Evolutionary conservation across 495 filamentous ascomycete species (phyloP), one percentile per base, ranked within the genome.

Genomic region (Halenospora varia): DNA sequence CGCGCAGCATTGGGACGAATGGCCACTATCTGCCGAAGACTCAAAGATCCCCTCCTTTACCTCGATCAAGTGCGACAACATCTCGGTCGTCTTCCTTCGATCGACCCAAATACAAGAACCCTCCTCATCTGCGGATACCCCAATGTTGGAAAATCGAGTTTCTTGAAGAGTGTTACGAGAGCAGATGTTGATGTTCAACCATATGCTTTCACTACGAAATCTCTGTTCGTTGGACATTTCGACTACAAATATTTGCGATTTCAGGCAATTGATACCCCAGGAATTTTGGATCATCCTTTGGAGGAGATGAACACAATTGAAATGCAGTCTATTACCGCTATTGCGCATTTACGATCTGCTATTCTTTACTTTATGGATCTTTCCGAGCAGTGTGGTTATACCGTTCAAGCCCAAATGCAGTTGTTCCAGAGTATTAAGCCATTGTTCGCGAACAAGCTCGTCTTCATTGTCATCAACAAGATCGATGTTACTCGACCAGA

Each of bases 261-360:
- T 77, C 89, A 94, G 71, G 71, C 90, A 82, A 82, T 96, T 81
- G 62, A 80, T 63, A 82, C 78, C 22, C 93, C 93, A 11, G 94
- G 94, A 72, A 96, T 98, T 69, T 78, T 97, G 55, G 94, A 98
- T 68, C 95, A 98, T 70, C 95, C 94, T 13, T 81, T 98, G 10
- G 95, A 97, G 73, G 94, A 98, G 75, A 98, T 98, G 94, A 98
- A 97, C 75, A 97, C 94, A 10, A 98, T 98, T 70, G 95, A 98
- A 73, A 97, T 97, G 92, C 94, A 91, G 71, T 92, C 87, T 15
- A 97, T 98, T 60, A 97, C 93, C 11, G 94, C 94, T 10, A 95
- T 98, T 73, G 94, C 94, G 44, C 94, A 98, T 79, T 76, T 98
- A 56, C 85, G 94, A 49, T 92, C 90, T 25, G 92, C 92, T 22